Evolutionary conservation across 2,329 filamentous ascomycete genomes (phyloP), one percentile per base, ranked within the genome.

Genomic region (Ophiocordyceps camponoti-rufipedis): DNA sequence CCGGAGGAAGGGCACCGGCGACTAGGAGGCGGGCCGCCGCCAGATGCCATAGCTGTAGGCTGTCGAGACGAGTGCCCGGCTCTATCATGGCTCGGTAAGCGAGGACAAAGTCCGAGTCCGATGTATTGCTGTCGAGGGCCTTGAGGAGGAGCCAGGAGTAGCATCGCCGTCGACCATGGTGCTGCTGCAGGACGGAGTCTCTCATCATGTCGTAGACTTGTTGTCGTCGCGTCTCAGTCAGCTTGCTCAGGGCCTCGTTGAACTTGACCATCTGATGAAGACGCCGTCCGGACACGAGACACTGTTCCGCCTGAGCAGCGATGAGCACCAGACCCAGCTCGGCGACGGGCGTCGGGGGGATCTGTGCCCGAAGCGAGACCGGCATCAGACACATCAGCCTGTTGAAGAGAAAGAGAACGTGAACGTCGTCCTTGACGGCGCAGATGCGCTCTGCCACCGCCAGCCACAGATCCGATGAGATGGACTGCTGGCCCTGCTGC

Each of bases 61-160:
- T 39, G 12, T 47, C 47, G 5, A 52, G 23, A n/a, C 41, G 35
- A 11, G 39, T 19, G 2, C 35, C 44, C 14, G 31, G 45, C 8
- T 41, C 41, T 2, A 49, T 41, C 12, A 44, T 33, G 9, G 18
- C 28, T n/a, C 39, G 44, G 18, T 50, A 51, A 2, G 44, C 43
- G 9, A 42, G 33, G 31, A 49, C 29, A 19, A 56, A 51, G 4
- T 45, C 43, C n/a, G 50, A 28, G 12, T 46, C 49, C 10, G 48
- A 50, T 7, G 45, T 33, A 5, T 41, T 28, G 8, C 48, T 14
- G 23, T 51, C 48, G 33, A 54, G 47, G 1, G 54, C 51, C 41
- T 50, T 50, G 43, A 50, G 48, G 2, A 53, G 35, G 5, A 56
- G 44, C 55, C 54, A 57, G 3, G 53, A 46, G 41, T 52, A 54